Evolutionary conservation across 768 basidiomycete genomes (phyloP).

Genomic region (Galerina sulciceps): DNA sequence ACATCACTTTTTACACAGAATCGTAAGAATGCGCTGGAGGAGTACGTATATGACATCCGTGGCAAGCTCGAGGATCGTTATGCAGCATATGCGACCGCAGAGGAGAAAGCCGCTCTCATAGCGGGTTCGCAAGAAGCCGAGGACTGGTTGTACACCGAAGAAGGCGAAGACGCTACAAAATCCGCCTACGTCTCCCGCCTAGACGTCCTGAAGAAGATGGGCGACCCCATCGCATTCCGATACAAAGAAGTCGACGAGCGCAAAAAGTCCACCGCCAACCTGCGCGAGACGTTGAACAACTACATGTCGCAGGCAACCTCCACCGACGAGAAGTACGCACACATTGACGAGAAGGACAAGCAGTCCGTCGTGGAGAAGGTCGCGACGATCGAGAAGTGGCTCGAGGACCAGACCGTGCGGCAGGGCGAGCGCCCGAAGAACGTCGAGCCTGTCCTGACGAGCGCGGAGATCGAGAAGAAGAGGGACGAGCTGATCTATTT

Average conservation of each 20-base stretch:
- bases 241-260: constrained; percentile 86
- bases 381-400: constrained; percentile 92
- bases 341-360: constrained; percentile 90
- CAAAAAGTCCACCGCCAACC: constrained; percentile 66
- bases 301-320: constrained; percentile 87
- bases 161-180: constrained; percentile 95
- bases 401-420: constrained; percentile 87
- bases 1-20: constrained; percentile 56
- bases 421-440: constrained; percentile 92
- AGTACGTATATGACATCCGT: constrained; percentile 96
- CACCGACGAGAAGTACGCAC: constrained; percentile 81
- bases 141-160: constrained; percentile 97
- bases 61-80: constrained; percentile 91
- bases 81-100: constrained; percentile 69
- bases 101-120: constrained; percentile 82
- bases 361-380: constrained; percentile 87
- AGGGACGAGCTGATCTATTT: constrained; percentile 92
- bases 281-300: constrained; percentile 87
- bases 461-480: constrained; percentile 86
- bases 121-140: constrained; percentile 77
- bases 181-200: constrained; percentile 90
- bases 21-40: constrained; percentile 97
- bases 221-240: constrained; percentile 85
- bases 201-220: constrained; percentile 81
- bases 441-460: constrained; percentile 81